phyloP scores from a whole-genome alignment of 2,329 filamentous ascomycete genomes.

The Rutstroemia sp. region DNA sequence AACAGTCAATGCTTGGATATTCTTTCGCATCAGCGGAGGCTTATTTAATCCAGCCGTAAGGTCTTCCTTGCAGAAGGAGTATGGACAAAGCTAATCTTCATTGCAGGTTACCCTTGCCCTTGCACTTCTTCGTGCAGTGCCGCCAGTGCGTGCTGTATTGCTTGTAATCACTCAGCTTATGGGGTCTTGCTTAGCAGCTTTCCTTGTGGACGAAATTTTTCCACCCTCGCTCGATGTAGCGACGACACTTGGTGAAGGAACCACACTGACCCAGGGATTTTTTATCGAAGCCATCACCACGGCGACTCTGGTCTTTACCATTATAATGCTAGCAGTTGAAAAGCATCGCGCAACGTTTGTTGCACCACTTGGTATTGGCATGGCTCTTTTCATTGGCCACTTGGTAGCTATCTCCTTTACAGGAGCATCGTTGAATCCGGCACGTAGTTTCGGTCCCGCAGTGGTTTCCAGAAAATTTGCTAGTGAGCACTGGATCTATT shows the following conservation, averaged over 20 bases:
- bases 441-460: constrained; percentile 40
- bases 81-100: background rate
- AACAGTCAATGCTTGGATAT: constrained; percentile 47
- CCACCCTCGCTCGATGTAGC: constrained; percentile 30
- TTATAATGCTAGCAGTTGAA: constrained; percentile 43
- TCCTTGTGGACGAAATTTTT: constrained; percentile 34
- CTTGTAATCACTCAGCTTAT: constrained; percentile 31
- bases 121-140: constrained; percentile 30
- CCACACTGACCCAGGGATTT: constrained; percentile 37
- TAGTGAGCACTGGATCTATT: constrained; percentile 42
- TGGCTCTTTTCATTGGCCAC: constrained; percentile 37
- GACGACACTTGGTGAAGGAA: constrained; percentile 35
- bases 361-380: constrained; percentile 35
- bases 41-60: constrained; percentile 41
- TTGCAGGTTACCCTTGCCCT: constrained; percentile 30
- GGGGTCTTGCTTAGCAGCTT: constrained; percentile 33
- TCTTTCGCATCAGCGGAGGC: constrained; percentile 34
- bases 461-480: constrained; percentile 38
- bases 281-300: constrained; percentile 44
- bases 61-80: background rate
- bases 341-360: constrained; percentile 40
- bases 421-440: constrained; percentile 42
- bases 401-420: constrained; percentile 34
- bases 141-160: constrained; percentile 26
- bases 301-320: constrained; percentile 41